Percentiles rank a stretch among this genome's conserved stretches.
Evolutionary conservation across 768 basidiomycete genomes (phyloP).

Genomic region (Kwoniella pini): DNA sequence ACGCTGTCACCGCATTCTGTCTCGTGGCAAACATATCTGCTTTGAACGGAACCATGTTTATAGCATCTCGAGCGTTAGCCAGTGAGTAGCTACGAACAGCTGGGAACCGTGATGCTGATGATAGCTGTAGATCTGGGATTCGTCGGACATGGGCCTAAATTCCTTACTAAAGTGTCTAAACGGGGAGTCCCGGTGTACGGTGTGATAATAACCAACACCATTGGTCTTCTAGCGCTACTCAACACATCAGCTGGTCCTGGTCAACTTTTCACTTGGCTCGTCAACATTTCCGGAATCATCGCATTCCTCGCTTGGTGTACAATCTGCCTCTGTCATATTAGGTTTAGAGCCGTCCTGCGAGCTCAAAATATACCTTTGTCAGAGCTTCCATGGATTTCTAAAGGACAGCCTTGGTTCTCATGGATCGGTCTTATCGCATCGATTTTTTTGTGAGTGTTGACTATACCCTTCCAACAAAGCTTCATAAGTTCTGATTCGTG

Average conservation of each 20-base stretch:
- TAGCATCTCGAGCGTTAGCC: slow-evolving; percentile 2
- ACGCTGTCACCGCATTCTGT: not conserved
- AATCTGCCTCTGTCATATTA: slow-evolving; percentile 21
- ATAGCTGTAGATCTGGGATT: too few species aligned
- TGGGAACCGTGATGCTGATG: too few species aligned
- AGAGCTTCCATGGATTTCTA: slow-evolving; percentile 30
- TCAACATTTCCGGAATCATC: slow-evolving; percentile 22
- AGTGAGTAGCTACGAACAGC: too few species aligned
- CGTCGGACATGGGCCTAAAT: too few species aligned
- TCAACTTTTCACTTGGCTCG: slow-evolving; percentile 12
- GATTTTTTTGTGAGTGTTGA: too few species aligned
- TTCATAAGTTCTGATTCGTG: too few species aligned
- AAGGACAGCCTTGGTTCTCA: too few species aligned
- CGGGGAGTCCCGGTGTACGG: slow-evolving; percentile 19
- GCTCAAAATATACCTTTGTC: slow-evolving; percentile 12
- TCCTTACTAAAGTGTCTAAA: slow-evolving; percentile 23
- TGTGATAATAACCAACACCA: slow-evolving; percentile 10
- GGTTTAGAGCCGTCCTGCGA: slow-evolving; percentile 16
- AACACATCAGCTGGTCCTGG: slow-evolving; percentile 16
- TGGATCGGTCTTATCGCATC: too few species aligned
- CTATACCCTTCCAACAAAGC: too few species aligned
- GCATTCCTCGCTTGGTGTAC: slow-evolving; percentile 24
- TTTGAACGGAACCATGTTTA: slow-evolving; percentile 17
- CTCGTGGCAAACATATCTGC: slow-evolving; percentile 15
- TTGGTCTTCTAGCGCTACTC: slow-evolving; percentile 17